phyloP scores from a whole-genome alignment of 192 early-diverging fungal species.

The Umbelopsis sp. region DNA sequence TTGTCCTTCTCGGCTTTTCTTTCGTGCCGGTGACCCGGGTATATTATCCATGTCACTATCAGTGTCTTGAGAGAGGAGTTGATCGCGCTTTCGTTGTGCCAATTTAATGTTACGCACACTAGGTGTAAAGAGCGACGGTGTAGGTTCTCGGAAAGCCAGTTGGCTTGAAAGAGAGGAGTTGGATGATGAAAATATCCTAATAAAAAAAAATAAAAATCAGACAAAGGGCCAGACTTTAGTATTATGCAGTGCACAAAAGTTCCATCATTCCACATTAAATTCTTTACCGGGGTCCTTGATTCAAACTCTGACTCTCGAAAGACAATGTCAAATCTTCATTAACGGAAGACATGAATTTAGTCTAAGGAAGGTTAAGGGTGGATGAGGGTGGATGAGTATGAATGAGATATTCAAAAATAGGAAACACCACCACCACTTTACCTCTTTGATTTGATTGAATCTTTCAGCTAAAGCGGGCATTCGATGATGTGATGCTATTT shows the following conservation, averaged over 20 bases:
- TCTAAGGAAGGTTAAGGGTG: neutral
- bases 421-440: neutral
- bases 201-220: too few relatives aligned
- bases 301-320: neutral
- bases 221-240: neutral
- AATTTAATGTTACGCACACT: constrained; percentile 4
- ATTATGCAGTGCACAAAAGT: neutral
- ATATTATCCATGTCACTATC: neutral
- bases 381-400: neutral
- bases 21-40: neutral
- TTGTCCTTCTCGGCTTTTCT: neutral
- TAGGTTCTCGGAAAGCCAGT: constrained; percentile 8
- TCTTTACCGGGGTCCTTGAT: neutral
- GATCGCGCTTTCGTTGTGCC: constrained; percentile 9
- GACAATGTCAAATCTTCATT: constrained; percentile 3
- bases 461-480: constrained; percentile 75
- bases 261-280: neutral
- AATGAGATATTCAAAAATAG: neutral
- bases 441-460: constrained; percentile 52
- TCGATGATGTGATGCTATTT: constrained; percentile 74
- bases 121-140: neutral
- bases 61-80: constrained; percentile 5
- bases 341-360: constrained; percentile 1
- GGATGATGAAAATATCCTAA: constrained; percentile 15
- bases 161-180: constrained; percentile 4